Conservation (phyloP, 2,329 filamentous ascomycete genomes). For the Laburnicola sp. region DNA sequence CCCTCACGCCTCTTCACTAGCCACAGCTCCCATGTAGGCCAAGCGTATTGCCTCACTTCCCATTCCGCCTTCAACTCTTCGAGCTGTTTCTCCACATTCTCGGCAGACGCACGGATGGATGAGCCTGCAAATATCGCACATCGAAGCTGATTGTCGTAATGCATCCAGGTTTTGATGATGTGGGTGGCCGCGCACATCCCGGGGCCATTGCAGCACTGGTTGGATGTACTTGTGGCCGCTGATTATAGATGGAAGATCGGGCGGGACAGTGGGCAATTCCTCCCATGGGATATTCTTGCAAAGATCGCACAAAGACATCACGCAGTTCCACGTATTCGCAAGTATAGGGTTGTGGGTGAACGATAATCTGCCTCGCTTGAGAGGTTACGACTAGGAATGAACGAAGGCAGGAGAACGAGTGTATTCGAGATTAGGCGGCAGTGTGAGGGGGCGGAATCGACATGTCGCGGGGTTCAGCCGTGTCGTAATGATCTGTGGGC, state of each 20-base stretch:
- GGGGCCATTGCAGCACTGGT: slow-evolving; percentile 1
- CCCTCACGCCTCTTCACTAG: slow-evolving; percentile 10
- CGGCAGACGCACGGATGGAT: slow-evolving; percentile 5
- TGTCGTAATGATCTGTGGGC: too few species aligned
- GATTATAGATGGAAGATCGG: not conserved
- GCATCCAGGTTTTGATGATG: slow-evolving; percentile 8
- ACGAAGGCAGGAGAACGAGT: too few species aligned
- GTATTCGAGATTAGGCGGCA: too few species aligned
- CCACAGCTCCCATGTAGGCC: slow-evolving; percentile 10
- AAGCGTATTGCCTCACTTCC: slow-evolving; percentile 7
- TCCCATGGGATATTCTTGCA: slow-evolving; percentile 13
- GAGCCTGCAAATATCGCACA: slow-evolving; percentile 7
- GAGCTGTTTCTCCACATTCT: slow-evolving; percentile 11
- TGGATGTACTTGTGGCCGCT: slow-evolving; percentile 11
- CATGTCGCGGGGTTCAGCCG: too few species aligned
- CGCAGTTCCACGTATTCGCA: too few species aligned
- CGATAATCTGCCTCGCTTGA: too few species aligned
- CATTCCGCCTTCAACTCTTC: slow-evolving; percentile 7
- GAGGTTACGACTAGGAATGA: too few species aligned
- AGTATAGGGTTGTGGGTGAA: too few species aligned
- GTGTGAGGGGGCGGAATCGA: too few species aligned
- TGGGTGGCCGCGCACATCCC: slow-evolving; percentile 1
- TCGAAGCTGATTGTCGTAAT: slow-evolving; percentile 2
- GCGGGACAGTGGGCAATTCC: slow-evolving; percentile 2
- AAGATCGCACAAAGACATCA: slow-evolving; percentile 11